Evolutionary conservation across 306 rosid genomes (phyloP).

Genomic region (Acacia confusa): DNA sequence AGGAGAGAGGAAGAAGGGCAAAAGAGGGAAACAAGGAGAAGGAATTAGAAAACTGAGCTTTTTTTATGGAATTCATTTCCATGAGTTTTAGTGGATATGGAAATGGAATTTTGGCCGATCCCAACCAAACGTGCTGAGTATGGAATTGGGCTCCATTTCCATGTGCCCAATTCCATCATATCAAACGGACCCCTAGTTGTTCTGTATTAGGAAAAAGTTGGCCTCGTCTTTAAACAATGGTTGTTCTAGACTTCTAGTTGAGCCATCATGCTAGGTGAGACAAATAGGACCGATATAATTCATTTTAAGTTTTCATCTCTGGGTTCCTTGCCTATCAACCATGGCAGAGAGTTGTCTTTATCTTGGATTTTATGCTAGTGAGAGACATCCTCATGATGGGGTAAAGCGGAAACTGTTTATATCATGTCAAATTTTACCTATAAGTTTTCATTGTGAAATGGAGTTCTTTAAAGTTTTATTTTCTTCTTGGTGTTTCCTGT

Average conservation of each 20-base stretch:
- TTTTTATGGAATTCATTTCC: no score
- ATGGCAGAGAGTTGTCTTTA: not conserved
- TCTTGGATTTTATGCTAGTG: slow-evolving; percentile 4
- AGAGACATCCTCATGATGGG: not conserved
- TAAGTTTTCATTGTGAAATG: not conserved
- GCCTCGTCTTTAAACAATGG: not conserved
- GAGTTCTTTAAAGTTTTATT: not conserved
- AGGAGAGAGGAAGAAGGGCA: no score
- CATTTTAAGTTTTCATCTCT: not conserved
- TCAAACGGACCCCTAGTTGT: not conserved
- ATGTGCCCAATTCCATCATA: no score
- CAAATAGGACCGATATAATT: not conserved
- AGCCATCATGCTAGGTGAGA: not conserved
- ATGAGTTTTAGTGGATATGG: no score
- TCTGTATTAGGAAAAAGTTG: not conserved
- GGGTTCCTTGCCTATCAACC: not conserved
- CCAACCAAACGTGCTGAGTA: no score
- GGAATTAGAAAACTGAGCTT: no score
- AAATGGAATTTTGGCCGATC: no score
- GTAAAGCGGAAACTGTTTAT: not conserved
- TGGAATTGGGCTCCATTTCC: no score
- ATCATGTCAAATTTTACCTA: not conserved
- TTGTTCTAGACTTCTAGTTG: not conserved
- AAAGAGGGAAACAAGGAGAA: no score
- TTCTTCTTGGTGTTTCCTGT: not conserved